Base-by-base conservation (phyloP, 2,329 filamentous ascomycete genomes). In the Domatiomyces globalis region DNA sequence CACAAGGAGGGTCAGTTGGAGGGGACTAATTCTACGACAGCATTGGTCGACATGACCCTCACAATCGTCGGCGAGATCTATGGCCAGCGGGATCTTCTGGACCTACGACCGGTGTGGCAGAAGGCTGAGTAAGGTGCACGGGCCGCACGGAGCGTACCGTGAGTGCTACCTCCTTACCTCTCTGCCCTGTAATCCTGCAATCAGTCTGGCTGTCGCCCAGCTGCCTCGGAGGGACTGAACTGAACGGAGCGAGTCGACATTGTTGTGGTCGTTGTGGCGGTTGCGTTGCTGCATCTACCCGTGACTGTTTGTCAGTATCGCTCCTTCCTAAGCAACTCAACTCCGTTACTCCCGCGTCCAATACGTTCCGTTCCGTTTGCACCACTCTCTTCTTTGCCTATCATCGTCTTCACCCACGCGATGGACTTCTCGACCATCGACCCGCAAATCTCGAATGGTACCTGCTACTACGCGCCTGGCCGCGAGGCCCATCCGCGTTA, bases 11-110 rank as follows among this genome's bases (percentile, higher is more conserved):
- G 50, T 50, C 12, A 58, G 58, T 46, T 61, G 67, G 52, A 64
- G 51, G 10, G 36, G 27, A 7, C 45, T 61, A n/a, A 88, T 87
- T 43, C 73, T 15, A 39, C 33, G 4, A 10, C 9, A 39, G 33
- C 33, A 10, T 15, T 39, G 33, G 18, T 95, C 33, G 89, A 94
- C 68, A 94, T 94, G 87, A 86, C 95, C 49, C 72, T 95, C 59
- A 92, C 86, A 0, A 76, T 95, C 36, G 83, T 85, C 46, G 89
- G 87, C 60, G 88, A 95, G 68, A 80, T 85, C 58, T 96, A 89
- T 67, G 88, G 90, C 1, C 90, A 96, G 68, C 76, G 83, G 57
- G 90, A 96, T 66, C 68, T 95, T 56, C 75, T 95, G 47, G 80
- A 85, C 61, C 85, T 83, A 55, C 78, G 87, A 52, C 78, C 83